Evolutionary conservation across 1,284 basidiomycete genomes (phyloP), one percentile per base, ranked within the genome.

Genomic region (Tausonia pullulans): DNA sequence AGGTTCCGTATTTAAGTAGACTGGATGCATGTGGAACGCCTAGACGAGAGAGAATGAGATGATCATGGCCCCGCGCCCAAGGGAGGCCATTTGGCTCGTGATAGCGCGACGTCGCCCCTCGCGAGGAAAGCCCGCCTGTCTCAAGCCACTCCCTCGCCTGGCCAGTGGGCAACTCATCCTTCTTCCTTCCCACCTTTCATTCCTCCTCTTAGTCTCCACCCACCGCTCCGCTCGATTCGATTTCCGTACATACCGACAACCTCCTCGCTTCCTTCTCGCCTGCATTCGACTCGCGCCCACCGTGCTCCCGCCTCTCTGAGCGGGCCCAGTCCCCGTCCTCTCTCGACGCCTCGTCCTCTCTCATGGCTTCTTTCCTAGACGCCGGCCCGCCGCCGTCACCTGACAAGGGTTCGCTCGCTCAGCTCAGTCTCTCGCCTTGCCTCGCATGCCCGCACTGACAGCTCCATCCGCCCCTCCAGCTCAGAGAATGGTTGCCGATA

Each of bases 401-500:
- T 27, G 39, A 52, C n/a, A 14, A 52, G 51, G 51, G 51, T 14
- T 14, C 13, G 51, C 14, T 52, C 51, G 51, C 51, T 52, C n/a
- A 52, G 8, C 51, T 44, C 43, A 44, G 40, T 9, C 27, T 6
- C 43, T 8, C 55, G n/a, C 55, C 13, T 27, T 56, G 8, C 54
- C 40, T 56, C 56, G 43, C 41, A n/a, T 45, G 9, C 41, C 43
- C 13, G 10, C 55, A 3, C 41, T 13, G 7, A 6, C 56, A 58
- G 57, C 9, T 11, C 41, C 57, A 9, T 27, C 44, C 4, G 10
- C 44, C 57, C 49, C 57, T 4, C 27, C 27, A 27, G 27, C 27
- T 27, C 55, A 64, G 45, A 40, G 40, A 44, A 44, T 60, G 44
- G 57, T 64, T 52, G 58, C 53, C 45, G 43, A 45, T 44, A 64